phyloP scores from a whole-genome alignment of 257 asterid species.

The Anisodus tanguticus region DNA sequence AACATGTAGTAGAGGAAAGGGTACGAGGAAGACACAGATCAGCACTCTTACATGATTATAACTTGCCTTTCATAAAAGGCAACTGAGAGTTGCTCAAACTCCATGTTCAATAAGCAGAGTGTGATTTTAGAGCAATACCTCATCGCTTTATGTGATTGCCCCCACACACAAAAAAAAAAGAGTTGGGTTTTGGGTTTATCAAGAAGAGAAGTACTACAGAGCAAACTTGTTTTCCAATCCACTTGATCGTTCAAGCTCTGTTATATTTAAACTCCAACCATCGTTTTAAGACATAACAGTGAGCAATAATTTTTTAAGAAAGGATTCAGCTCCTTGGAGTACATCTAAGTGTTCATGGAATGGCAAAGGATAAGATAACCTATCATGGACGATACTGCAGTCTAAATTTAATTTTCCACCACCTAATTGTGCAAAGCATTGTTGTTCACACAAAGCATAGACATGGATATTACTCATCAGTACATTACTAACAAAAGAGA shows the following conservation, averaged over 20 bases:
- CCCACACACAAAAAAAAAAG: background rate
- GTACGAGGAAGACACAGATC: background rate
- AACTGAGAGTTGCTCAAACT: background rate
- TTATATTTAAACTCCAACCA: background rate
- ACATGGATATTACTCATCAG: constrained; percentile 7
- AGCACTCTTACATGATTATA: background rate
- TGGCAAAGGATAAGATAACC: background rate
- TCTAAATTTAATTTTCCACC: background rate
- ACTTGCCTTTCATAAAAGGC: background rate
- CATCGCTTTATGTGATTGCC: background rate
- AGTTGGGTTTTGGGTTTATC: background rate
- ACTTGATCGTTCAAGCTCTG: background rate
- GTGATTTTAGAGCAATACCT: constrained; percentile 4
- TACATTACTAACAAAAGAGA: constrained; percentile 1
- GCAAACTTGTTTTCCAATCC: background rate
- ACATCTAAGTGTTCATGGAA: background rate
- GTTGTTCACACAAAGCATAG: background rate
- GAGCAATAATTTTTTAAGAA: background rate
- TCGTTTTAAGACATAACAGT: background rate
- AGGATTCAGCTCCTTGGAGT: constrained; percentile 6
- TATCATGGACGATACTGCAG: constrained; percentile 4
- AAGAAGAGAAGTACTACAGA: background rate
- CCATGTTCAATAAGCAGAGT: background rate
- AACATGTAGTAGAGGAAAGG: constrained; percentile 16
- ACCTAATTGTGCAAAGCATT: constrained; percentile 18